Evolutionary conservation across 2,329 filamentous ascomycete species (phyloP).

Genomic region (Stenocarpella maydis): DNA sequence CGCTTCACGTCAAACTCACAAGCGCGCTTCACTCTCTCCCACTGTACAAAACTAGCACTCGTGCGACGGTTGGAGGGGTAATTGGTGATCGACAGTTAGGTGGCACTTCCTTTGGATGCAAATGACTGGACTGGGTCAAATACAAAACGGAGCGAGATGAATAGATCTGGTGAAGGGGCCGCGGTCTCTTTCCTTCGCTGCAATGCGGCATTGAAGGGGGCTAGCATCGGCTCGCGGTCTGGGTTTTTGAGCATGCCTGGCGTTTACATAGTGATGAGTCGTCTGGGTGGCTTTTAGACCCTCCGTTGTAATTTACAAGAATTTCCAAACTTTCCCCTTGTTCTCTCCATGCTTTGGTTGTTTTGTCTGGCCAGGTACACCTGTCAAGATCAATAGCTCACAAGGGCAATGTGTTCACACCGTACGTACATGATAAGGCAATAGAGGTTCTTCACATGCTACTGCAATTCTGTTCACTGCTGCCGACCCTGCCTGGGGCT

Average conservation of each 20-base stretch:
- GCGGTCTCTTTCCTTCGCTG: conserved; percentile 42
- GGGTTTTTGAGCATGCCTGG: conserved; percentile 37
- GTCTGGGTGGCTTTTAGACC: conserved; percentile 37
- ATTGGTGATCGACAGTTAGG: conserved; percentile 39
- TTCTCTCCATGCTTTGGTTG: conserved; percentile 4
- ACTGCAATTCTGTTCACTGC: background rate
- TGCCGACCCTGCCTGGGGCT: background rate
- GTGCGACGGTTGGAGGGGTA: conserved; percentile 51
- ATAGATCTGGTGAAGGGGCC: conserved; percentile 42
- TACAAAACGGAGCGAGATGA: conserved; percentile 36
- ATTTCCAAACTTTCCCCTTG: conserved; percentile 18
- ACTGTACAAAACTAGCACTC: conserved; percentile 43
- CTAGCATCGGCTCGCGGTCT: conserved; percentile 31
- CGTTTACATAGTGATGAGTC: conserved; percentile 35
- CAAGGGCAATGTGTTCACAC: background rate
- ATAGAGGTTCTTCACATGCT: conserved; percentile 17
- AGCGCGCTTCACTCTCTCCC: conserved; percentile 53
- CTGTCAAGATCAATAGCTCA: background rate
- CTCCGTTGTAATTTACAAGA: conserved; percentile 38
- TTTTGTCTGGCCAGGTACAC: background rate
- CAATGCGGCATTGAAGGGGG: conserved; percentile 15
- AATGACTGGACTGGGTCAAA: conserved; percentile 35
- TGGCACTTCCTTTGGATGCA: conserved; percentile 40
- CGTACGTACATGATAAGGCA: background rate
- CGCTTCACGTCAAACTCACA: conserved; percentile 29